A percentile compares a stretch with the other conserved stretches of the same genome.
These are phyloP conservation scores for Aureobasidium sp. DNA, from an alignment of 2,329 filamentous ascomycete genomes.

Conservation along the genomic window DNA sequence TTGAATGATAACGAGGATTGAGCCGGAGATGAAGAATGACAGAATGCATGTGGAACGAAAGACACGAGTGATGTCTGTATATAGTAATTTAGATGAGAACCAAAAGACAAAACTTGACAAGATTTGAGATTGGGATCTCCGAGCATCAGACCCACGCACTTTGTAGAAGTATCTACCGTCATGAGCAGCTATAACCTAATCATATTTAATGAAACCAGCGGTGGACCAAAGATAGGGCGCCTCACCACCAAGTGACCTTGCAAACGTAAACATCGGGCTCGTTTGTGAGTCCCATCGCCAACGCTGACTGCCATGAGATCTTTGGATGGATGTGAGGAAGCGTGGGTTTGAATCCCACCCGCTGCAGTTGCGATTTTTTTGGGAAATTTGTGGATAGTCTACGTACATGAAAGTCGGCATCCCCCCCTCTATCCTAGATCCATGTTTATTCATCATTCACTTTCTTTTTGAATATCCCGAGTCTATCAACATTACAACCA, in stretches of 20 bases:
- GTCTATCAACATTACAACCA: too few species aligned
- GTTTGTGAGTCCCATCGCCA: not conserved
- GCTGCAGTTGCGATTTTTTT: not conserved
- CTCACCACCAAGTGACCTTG: not conserved
- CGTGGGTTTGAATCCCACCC: not conserved
- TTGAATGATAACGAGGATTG: not conserved
- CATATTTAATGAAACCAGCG: not conserved
- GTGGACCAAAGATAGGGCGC: not conserved
- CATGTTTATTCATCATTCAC: too few species aligned
- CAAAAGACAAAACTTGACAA: not conserved
- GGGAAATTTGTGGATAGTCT: not conserved
- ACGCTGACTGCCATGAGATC: not conserved
- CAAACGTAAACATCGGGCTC: not conserved
- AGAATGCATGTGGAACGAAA: not conserved
- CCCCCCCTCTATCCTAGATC: not conserved
- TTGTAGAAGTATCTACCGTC: not conserved
- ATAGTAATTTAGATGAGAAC: not conserved
- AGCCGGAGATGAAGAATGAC: not conserved
- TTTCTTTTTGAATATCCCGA: too few species aligned
- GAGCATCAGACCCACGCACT: not conserved
- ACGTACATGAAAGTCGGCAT: not conserved
- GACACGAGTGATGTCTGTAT: not conserved
- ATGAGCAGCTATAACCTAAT: too few species aligned
- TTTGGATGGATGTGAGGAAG: not conserved
- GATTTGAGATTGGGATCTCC: not conserved